These are phyloP conservation scores for Nitzschia inconspicua DNA, from an alignment of 108 stramenopile genomes.

Conservation along the genomic window DNA sequence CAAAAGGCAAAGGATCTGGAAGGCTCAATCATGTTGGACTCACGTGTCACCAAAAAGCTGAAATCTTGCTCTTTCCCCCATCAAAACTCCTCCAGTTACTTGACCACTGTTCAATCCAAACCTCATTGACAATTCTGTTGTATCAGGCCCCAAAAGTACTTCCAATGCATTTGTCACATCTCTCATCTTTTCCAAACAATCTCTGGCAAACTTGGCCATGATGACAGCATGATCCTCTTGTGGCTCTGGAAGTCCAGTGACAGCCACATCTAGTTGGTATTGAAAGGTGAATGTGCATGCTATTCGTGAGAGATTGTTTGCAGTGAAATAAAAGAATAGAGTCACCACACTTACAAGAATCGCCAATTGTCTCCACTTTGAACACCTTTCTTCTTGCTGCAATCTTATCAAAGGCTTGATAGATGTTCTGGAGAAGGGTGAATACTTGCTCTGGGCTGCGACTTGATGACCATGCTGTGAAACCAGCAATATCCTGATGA, in stretches of 20 bases:
- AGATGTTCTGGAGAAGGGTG: no score
- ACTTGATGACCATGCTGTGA: no score
- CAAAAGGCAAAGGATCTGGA: neutral
- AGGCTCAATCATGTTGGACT: no score
- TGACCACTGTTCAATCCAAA: neutral
- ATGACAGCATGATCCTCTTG: conserved; percentile 16
- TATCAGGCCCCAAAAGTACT: conserved; percentile 12
- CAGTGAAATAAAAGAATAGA: neutral
- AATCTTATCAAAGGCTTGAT: no score
- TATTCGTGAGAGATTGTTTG: neutral
- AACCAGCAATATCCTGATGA: no score
- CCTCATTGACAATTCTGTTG: neutral
- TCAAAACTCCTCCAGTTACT: neutral
- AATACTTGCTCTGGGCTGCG: no score
- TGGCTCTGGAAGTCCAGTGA: conserved; percentile 19
- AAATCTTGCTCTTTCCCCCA: neutral
- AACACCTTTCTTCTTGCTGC: no score
- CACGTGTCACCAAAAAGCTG: neutral
- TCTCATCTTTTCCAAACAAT: conserved; percentile 15
- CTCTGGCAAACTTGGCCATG: conserved; percentile 18
- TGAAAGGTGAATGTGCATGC: neutral
- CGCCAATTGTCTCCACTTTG: neutral
- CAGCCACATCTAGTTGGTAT: conserved; percentile 15
- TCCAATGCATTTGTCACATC: conserved; percentile 8
- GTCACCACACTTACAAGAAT: neutral